A percentile compares a stretch with the other conserved stretches of the same genome.
phyloP scores from a whole-genome alignment of 2,329 filamentous ascomycete genomes.

The Seiridium cupressi region DNA sequence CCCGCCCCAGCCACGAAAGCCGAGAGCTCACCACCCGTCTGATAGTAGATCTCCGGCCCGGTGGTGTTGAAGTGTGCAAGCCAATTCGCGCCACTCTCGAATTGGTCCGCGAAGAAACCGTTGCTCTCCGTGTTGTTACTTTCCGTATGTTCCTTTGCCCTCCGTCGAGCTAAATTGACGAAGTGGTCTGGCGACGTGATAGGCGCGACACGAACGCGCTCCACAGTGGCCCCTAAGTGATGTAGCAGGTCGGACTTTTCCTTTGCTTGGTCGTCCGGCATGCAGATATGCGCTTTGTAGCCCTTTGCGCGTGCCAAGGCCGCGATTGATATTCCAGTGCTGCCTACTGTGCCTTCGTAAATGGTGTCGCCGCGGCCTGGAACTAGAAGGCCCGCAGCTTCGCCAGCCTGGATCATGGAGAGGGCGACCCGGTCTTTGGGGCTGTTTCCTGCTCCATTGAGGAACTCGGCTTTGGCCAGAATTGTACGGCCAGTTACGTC shows the following conservation, averaged over 20 bases:
- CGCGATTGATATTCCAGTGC: slow-evolving; percentile 92
- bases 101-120: slow-evolving; percentile 95
- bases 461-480: slow-evolving; percentile 90
- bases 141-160: slow-evolving; percentile 72
- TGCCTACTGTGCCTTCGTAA: slow-evolving; percentile 96
- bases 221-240: slow-evolving; percentile 89
- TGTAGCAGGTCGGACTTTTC: slow-evolving; percentile 89
- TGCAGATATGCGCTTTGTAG: slow-evolving; percentile 93
- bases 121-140: slow-evolving; percentile 58
- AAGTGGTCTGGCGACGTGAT: slow-evolving; percentile 94
- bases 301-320: slow-evolving; percentile 84
- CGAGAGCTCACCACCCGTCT: slow-evolving; percentile 72
- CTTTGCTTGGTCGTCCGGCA: slow-evolving; percentile 85
- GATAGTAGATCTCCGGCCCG: slow-evolving; percentile 83
- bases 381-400: slow-evolving; percentile 70
- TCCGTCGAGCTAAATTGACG: slow-evolving; percentile 81
- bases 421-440: slow-evolving; percentile 95
- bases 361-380: slow-evolving; percentile 88
- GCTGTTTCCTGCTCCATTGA: slow-evolving; percentile 91
- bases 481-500: slow-evolving; percentile 86
- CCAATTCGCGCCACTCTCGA: slow-evolving; percentile 89
- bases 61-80: slow-evolving; percentile 78
- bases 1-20: slow-evolving; percentile 93
- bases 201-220: slow-evolving; percentile 84
- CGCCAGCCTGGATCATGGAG: slow-evolving; percentile 81